Evolutionary conservation across 139 green algal genomes (phyloP).

Genomic region (Spirogloea muscicola): DNA sequence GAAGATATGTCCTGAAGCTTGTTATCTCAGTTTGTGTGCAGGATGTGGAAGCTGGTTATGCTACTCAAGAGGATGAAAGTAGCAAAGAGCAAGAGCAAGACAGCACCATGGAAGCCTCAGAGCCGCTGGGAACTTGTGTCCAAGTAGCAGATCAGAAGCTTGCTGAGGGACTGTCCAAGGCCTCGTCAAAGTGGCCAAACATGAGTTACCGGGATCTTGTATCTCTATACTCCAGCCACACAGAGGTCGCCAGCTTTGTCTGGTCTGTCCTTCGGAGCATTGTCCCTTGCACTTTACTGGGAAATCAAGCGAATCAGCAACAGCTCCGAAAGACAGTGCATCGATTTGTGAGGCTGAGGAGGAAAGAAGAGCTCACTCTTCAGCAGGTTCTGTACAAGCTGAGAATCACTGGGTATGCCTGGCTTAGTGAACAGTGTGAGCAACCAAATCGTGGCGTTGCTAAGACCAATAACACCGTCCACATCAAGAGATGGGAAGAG

Average conservation of each 20-base stretch:
- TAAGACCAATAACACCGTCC: too few relatives aligned
- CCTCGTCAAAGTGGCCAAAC: neutral
- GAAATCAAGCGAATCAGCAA: neutral
- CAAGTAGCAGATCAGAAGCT: neutral
- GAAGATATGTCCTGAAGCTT: too few relatives aligned
- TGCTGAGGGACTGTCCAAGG: neutral
- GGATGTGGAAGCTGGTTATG: too few relatives aligned
- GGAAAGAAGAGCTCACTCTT: slow-evolving; percentile 5
- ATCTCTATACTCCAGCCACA: neutral
- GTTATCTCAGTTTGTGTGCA: too few relatives aligned
- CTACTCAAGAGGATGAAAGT: too few relatives aligned
- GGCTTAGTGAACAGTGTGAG: neutral
- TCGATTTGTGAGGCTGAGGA: neutral
- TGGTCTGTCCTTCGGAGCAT: slow-evolving; percentile 18
- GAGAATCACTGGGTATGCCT: neutral
- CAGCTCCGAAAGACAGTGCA: neutral
- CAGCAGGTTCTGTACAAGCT: neutral
- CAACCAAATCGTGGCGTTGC: neutral
- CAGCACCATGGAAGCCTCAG: too few relatives aligned
- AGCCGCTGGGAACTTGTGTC: neutral
- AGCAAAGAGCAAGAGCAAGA: neutral
- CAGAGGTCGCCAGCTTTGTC: slow-evolving; percentile 6
- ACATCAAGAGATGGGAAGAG: too few relatives aligned
- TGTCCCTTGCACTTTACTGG: neutral
- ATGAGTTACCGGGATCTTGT: slow-evolving; percentile 11